phyloP scores from a whole-genome alignment of 768 basidiomycete species.

The Leucocoprinus sp. region DNA sequence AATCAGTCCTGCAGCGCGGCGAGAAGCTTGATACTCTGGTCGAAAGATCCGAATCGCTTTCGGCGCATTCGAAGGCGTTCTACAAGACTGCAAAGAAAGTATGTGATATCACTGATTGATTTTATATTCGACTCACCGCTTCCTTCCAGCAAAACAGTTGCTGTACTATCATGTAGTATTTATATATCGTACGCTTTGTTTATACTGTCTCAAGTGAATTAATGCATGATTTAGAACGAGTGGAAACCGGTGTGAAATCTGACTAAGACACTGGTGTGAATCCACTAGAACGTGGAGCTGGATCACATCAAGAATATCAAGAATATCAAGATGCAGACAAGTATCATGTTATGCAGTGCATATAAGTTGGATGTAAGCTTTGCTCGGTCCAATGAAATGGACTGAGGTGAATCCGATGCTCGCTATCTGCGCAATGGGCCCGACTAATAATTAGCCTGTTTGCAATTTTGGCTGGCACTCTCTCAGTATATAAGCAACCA shows the following conservation, averaged over 20 bases:
- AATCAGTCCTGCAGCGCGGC: slow-evolving; percentile 90
- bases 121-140: slow-evolving; percentile 10
- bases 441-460: no score
- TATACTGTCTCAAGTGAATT: slow-evolving; percentile 3
- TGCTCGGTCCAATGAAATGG: no score
- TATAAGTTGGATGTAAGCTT: no score
- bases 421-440: no score
- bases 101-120: slow-evolving; percentile 15
- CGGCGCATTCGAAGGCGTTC: slow-evolving; percentile 93
- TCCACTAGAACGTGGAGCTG: slow-evolving; percentile 6
- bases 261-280: slow-evolving; percentile 6
- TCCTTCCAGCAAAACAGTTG: slow-evolving; percentile 86
- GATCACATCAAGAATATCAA: slow-evolving; percentile 10
- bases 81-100: slow-evolving; percentile 99
- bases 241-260: slow-evolving; percentile 3
- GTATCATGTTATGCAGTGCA: no score
- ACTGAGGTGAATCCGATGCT: no score
- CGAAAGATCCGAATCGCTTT: slow-evolving; percentile 84
- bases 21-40: slow-evolving; percentile 96
- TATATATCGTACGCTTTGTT: background rate
- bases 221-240: background rate
- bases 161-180: slow-evolving; percentile 70
- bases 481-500: no score
- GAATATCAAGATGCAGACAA: no score
- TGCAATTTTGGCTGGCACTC: no score